phyloP scores from a whole-genome alignment of 768 basidiomycete genomes.

The Pilatotrama ljubarskyi region DNA sequence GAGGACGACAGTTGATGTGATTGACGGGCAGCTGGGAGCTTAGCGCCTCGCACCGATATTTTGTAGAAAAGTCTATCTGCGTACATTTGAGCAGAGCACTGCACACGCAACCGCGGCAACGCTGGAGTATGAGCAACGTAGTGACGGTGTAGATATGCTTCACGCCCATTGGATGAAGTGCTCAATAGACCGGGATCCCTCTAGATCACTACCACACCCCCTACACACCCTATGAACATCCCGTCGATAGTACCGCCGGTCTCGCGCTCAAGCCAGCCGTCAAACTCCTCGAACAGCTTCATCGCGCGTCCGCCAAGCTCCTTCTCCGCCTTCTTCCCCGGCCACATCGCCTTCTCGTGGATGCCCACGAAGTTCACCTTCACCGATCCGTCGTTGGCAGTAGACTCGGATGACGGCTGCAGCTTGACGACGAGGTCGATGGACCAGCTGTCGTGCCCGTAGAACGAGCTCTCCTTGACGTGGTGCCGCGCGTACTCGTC shows the following conservation, averaged over 20 bases:
- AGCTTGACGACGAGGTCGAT: conserved; percentile 72
- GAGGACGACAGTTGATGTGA: no score
- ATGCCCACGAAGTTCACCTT: conserved; percentile 78
- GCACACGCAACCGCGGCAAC: no score
- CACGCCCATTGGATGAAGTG: no score
- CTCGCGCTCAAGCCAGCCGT: conserved; percentile 69
- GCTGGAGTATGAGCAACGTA: no score
- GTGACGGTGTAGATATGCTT: no score
- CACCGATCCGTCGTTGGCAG: conserved; percentile 34
- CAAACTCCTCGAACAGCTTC: conserved; percentile 71
- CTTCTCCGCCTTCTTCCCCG: conserved; percentile 53
- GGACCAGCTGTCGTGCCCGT: conserved; percentile 70
- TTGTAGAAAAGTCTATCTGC: no score
- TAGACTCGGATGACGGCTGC: conserved; percentile 26
- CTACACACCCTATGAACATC: conserved; percentile 68
- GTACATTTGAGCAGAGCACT: no score
- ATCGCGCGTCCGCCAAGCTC: conserved; percentile 59
- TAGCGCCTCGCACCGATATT: no score
- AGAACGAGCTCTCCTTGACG: conserved; percentile 90
- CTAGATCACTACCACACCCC: conserved; percentile 52
- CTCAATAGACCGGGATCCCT: no score
- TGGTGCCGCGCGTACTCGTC: conserved; percentile 77
- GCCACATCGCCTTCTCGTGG: conserved; percentile 85
- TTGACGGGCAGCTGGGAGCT: no score
- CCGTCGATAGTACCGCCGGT: conserved; percentile 68